phyloP scores from a whole-genome alignment of 495 filamentous ascomycete genomes.

The Alectoria sarmentosa region DNA sequence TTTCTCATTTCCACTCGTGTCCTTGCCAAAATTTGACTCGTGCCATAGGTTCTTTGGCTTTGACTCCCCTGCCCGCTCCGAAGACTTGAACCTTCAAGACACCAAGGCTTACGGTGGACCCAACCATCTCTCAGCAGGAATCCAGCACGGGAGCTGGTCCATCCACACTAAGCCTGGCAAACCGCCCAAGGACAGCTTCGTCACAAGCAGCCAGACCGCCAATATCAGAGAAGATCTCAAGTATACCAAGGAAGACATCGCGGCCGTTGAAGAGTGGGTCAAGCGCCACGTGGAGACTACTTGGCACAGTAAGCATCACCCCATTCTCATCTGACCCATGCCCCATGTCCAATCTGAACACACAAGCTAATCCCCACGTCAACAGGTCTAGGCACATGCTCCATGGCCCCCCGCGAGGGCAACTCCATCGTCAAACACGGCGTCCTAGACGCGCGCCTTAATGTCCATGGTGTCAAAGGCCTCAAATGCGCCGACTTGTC shows the following conservation, averaged over 20 bases:
- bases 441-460: constrained; percentile 71
- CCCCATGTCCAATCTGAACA: not conserved
- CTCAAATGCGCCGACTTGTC: constrained; percentile 77
- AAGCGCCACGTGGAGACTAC: constrained; percentile 71
- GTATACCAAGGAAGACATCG: constrained; percentile 61
- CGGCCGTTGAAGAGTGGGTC: constrained; percentile 70
- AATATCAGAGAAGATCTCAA: constrained; percentile 53
- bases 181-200: constrained; percentile 37
- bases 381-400: constrained; percentile 54
- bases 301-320: constrained; percentile 56
- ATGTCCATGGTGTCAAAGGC: constrained; percentile 72
- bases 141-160: constrained; percentile 49
- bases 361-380: not conserved
- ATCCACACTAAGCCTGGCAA: constrained; percentile 43
- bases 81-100: constrained; percentile 66
- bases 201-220: constrained; percentile 46
- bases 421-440: constrained; percentile 77
- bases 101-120: constrained; percentile 68
- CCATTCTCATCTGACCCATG: not conserved
- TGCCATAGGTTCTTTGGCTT: constrained; percentile 55
- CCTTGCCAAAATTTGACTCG: not conserved
- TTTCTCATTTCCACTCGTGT: not conserved
- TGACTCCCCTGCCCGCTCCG: constrained; percentile 58
- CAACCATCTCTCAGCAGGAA: constrained; percentile 65
- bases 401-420: constrained; percentile 72